Percentiles rank a stretch among this genome's conserved stretches.
Evolutionary conservation across 495 filamentous ascomycete genomes (phyloP).

Genomic region (Penicillium malachiteum): DNA sequence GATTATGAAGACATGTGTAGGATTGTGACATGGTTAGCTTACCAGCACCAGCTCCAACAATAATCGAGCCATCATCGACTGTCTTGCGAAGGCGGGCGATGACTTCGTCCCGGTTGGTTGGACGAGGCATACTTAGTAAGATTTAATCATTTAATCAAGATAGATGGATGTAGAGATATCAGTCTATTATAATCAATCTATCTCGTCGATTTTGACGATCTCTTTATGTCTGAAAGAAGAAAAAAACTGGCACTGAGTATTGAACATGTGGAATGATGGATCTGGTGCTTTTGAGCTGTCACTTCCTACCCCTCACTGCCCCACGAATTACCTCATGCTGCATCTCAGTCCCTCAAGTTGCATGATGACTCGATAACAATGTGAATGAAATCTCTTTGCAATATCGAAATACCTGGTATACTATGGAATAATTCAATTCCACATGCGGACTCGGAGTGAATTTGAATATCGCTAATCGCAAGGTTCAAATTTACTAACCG

Average conservation of each 20-base stretch:
- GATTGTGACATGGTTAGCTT: neutral
- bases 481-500: too few species aligned
- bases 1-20: neutral
- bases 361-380: neutral
- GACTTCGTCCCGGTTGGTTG: conserved; percentile 53
- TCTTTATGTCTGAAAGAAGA: too few species aligned
- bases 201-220: neutral
- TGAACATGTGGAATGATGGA: neutral
- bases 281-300: neutral
- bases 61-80: conserved; percentile 51
- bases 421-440: too few species aligned
- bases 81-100: conserved; percentile 52
- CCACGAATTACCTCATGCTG: conserved; percentile 17
- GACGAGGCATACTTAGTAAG: conserved; percentile 30
- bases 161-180: too few species aligned
- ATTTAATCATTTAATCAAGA: neutral
- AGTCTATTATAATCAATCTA: too few species aligned
- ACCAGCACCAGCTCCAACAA: conserved; percentile 69
- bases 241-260: neutral
- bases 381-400: too few species aligned
- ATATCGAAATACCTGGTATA: too few species aligned
- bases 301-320: conserved; percentile 13
- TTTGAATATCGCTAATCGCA: too few species aligned
- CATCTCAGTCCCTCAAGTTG: neutral
- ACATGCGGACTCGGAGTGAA: too few species aligned